Evolutionary conservation across 2,329 filamentous ascomycete species (phyloP).

Genomic region (Chrysoporthe cubensis): DNA sequence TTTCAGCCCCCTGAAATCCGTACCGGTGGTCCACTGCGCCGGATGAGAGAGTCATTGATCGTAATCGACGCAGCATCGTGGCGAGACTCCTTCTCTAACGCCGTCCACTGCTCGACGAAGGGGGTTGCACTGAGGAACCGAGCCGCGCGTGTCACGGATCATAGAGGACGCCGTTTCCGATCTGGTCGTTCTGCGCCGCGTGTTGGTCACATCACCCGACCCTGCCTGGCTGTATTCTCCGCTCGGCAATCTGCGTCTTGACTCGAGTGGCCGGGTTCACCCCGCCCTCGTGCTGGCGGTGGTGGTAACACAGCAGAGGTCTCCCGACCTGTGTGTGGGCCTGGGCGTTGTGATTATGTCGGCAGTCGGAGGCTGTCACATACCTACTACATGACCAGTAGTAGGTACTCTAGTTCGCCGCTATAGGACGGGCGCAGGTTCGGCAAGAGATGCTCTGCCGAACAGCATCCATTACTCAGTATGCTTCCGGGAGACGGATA

Average conservation of each 20-base stretch:
- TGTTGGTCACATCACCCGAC: neutral
- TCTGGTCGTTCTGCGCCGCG: conserved; percentile 3
- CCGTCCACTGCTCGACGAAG: too few species aligned
- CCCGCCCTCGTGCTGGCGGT: neutral
- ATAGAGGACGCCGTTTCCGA: conserved; percentile 10
- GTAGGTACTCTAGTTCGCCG: too few species aligned
- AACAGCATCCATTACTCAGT: neutral
- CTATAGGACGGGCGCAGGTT: neutral
- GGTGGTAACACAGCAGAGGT: neutral
- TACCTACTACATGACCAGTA: neutral
- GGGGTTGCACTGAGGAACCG: neutral
- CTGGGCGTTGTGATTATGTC: conserved; percentile 8
- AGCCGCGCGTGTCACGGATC: conserved; percentile 12
- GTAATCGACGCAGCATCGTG: neutral
- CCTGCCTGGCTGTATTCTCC: conserved; percentile 3
- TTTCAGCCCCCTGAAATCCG: too few species aligned
- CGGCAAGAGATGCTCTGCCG: neutral
- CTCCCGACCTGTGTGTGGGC: neutral
- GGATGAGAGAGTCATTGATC: neutral
- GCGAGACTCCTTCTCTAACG: neutral
- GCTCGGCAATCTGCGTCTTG: conserved; percentile 10
- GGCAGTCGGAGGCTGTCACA: conserved; percentile 8
- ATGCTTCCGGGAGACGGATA: too few species aligned
- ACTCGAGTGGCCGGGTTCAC: neutral
- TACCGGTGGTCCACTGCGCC: neutral